A percentile compares a stretch with the other conserved stretches of the same genome.
Evolutionary conservation across 2,329 filamentous ascomycete genomes (phyloP).

Genomic region (Colletotrichum costaricense): DNA sequence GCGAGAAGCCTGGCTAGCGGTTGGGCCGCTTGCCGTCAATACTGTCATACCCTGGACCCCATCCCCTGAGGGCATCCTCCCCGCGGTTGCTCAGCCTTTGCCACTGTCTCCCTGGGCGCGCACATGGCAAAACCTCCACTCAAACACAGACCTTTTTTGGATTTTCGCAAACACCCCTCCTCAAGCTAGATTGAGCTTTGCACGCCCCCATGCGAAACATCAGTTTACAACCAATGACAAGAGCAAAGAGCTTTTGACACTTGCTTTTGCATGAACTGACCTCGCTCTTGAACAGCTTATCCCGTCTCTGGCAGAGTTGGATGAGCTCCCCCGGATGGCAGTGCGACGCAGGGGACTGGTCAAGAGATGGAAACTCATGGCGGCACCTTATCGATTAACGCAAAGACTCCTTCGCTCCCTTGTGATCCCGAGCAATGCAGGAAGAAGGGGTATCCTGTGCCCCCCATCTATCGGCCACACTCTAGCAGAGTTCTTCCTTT

Average conservation of each 20-base stretch:
- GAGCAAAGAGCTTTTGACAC: constrained; percentile 18
- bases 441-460: constrained; percentile 29
- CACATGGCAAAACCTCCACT: constrained; percentile 33
- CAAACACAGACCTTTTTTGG: constrained; percentile 23
- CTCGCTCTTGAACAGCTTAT: constrained; percentile 19
- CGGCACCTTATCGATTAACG: constrained; percentile 35
- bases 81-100: constrained; percentile 27
- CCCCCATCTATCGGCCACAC: constrained; percentile 27
- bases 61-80: neutral
- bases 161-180: constrained; percentile 23
- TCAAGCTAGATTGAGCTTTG: constrained; percentile 12
- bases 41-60: neutral
- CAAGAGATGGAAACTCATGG: neutral
- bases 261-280: constrained; percentile 32
- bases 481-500: constrained; percentile 21
- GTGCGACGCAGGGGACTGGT: constrained; percentile 9
- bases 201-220: constrained; percentile 34
- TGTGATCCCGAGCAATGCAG: constrained; percentile 26
- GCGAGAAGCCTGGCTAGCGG: neutral
- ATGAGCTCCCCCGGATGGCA: constrained; percentile 14
- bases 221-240: constrained; percentile 22
- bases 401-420: constrained; percentile 22
- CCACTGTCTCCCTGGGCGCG: constrained; percentile 30
- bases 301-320: constrained; percentile 15
- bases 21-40: neutral